A percentile compares a stretch with the other conserved stretches of the same genome.
Evolutionary conservation across 371 early-diverging fungal species (phyloP).

Genomic region (Haplosporangium sp.): DNA sequence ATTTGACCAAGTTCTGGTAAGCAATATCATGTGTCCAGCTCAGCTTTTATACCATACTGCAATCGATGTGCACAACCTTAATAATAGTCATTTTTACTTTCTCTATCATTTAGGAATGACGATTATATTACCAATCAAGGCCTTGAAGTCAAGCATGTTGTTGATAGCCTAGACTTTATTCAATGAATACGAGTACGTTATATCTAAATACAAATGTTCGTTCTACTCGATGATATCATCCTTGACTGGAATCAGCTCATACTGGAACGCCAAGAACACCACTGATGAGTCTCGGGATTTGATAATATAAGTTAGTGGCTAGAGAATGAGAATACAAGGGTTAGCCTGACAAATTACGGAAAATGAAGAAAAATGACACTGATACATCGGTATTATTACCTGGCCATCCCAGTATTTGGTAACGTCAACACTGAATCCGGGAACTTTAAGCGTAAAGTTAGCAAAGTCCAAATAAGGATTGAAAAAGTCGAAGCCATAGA

Average conservation of each 20-base stretch:
- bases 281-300: slow-evolving; percentile 61
- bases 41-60: not conserved
- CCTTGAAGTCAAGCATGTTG: slow-evolving; percentile 43
- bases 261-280: slow-evolving; percentile 69
- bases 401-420: slow-evolving; percentile 78
- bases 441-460: slow-evolving; percentile 65
- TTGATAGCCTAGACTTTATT: slow-evolving; percentile 47
- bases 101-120: slow-evolving; percentile 36
- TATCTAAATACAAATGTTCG: not conserved
- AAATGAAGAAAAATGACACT: not conserved
- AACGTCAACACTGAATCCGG: slow-evolving; percentile 70
- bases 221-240: slow-evolving; percentile 32
- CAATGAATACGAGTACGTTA: slow-evolving; percentile 6
- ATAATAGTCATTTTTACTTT: no score
- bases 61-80: no score
- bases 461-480: slow-evolving; percentile 74
- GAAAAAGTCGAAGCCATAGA: slow-evolving; percentile 77
- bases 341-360: not conserved
- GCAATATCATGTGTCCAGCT: not conserved
- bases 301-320: slow-evolving; percentile 70
- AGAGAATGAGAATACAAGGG: not conserved
- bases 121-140: slow-evolving; percentile 46
- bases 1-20: slow-evolving; percentile 89
- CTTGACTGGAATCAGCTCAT: slow-evolving; percentile 61
- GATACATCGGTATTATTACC: slow-evolving; percentile 37